A percentile compares a stretch with the other conserved stretches of the same genome.
Evolutionary conservation across 2,329 filamentous ascomycete genomes (phyloP).

Genomic region (Aureobasidium melanogenum): DNA sequence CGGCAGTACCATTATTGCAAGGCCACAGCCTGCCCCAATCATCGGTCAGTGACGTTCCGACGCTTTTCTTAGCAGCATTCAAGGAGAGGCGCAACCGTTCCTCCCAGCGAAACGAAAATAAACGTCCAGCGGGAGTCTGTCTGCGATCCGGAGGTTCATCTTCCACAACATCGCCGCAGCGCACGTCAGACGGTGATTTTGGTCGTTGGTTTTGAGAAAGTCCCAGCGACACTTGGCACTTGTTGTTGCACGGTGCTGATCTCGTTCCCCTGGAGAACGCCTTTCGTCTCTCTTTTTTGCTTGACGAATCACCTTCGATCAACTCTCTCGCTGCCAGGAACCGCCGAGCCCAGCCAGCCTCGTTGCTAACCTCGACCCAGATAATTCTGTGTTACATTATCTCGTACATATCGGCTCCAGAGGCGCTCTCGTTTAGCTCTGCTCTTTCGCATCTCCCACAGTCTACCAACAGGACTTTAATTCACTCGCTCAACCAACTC

Average conservation of each 20-base stretch:
- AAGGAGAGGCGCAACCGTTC: not conserved
- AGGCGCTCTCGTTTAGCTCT: not conserved
- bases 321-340: not conserved
- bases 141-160: not conserved
- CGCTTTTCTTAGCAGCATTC: constrained; percentile 10
- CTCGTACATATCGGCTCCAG: not conserved
- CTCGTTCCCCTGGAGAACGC: constrained; percentile 1
- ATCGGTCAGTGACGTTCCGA: constrained; percentile 8
- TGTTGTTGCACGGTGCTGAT: constrained; percentile 5
- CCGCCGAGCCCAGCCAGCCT: not conserved
- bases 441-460: not conserved
- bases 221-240: constrained; percentile 1
- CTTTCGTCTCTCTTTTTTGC: not conserved
- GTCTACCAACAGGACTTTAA: not conserved
- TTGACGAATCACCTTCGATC: constrained; percentile 4
- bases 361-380: constrained; percentile 2
- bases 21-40: not conserved
- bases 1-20: not conserved
- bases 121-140: constrained; percentile 3
- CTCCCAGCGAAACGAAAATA: constrained; percentile 8
- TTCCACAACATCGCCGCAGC: constrained; percentile 6
- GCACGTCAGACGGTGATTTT: no score
- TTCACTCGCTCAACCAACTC: not conserved
- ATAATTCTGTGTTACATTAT: constrained; percentile 5
- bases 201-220: not conserved